phyloP scores from a whole-genome alignment of 495 filamentous ascomycete species.

The Trichoderma reesei region DNA sequence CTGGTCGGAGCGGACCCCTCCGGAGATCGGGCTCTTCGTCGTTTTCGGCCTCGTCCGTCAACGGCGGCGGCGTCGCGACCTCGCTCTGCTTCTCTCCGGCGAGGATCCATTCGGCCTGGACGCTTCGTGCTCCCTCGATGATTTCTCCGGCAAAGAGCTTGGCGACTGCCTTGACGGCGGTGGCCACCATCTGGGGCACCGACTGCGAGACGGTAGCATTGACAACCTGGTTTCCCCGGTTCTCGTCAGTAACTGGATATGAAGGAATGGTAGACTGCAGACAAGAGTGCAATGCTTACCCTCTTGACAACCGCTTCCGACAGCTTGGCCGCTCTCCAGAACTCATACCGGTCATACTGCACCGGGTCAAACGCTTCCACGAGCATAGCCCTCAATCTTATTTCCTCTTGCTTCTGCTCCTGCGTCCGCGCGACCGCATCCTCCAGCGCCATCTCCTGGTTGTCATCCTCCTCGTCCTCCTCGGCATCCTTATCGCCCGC shows the following conservation, averaged over 20 bases:
- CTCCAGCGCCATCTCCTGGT: constrained; percentile 57
- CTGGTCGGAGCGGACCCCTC: constrained; percentile 65
- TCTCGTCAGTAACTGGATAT: not conserved
- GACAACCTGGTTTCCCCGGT: constrained; percentile 44
- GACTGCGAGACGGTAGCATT: constrained; percentile 87
- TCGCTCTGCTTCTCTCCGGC: constrained; percentile 39
- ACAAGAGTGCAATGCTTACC: constrained; percentile 23
- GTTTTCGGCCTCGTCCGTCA: constrained; percentile 19
- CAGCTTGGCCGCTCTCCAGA: constrained; percentile 54
- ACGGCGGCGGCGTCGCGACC: constrained; percentile 22
- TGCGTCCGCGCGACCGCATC: constrained; percentile 53
- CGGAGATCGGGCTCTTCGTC: constrained; percentile 28
- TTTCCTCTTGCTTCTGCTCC: constrained; percentile 61
- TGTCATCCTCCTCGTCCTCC: constrained; percentile 52
- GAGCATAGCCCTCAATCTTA: constrained; percentile 48
- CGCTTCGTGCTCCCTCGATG: constrained; percentile 66
- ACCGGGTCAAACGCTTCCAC: constrained; percentile 55
- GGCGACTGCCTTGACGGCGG: constrained; percentile 67
- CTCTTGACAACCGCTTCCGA: constrained; percentile 37
- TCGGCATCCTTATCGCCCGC: constrained; percentile 16
- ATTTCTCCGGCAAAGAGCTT: constrained; percentile 81
- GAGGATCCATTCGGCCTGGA: constrained; percentile 69
- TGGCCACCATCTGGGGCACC: constrained; percentile 66
- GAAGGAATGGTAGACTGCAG: too few species aligned
- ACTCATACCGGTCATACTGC: constrained; percentile 64